Percentiles rank a stretch among this genome's conserved stretches.
These are phyloP conservation scores for Physcomitrium patens DNA, from an alignment of 225 moss, liverwort and hornwort genomes.

Conservation along the genomic window DNA sequence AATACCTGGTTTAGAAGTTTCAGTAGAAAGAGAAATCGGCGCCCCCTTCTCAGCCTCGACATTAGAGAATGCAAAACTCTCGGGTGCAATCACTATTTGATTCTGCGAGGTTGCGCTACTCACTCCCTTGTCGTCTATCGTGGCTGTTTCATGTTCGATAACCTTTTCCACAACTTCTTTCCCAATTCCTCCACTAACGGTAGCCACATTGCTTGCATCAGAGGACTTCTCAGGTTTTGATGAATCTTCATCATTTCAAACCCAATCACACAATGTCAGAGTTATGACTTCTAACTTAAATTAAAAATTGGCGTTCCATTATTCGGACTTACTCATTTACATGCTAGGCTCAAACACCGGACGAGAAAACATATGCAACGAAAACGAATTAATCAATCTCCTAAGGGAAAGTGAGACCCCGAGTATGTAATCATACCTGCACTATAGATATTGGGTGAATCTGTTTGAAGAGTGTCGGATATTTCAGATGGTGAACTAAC, in stretches of 20 bases:
- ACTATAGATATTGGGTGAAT: conserved; percentile 19
- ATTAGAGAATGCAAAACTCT: conserved; percentile 31
- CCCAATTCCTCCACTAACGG: conserved; percentile 29
- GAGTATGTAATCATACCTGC: conserved; percentile 26
- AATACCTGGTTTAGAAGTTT: conserved; percentile 44
- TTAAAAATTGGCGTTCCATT: background rate
- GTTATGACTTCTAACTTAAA: background rate
- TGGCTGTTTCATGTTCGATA: conserved; percentile 21
- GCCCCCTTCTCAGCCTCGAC: conserved; percentile 32
- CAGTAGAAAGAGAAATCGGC: conserved; percentile 25
- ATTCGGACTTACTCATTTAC: conserved; percentile 11
- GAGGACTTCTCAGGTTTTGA: conserved; percentile 20
- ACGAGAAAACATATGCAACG: background rate
- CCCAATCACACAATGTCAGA: conserved; percentile 16
- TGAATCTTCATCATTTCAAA: conserved; percentile 36
- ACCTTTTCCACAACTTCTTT: conserved; percentile 34
- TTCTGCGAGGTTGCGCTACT: conserved; percentile 24
- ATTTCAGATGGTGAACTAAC: conserved; percentile 18
- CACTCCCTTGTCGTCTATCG: conserved; percentile 28
- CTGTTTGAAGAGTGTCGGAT: conserved; percentile 24
- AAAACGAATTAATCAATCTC: background rate
- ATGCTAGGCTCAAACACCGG: background rate
- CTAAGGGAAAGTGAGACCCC: background rate
- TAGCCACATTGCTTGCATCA: conserved; percentile 34
- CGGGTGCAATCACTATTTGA: conserved; percentile 31